phyloP scores from a whole-genome alignment of 768 basidiomycete genomes.

The Leucocoprinus sp. region DNA sequence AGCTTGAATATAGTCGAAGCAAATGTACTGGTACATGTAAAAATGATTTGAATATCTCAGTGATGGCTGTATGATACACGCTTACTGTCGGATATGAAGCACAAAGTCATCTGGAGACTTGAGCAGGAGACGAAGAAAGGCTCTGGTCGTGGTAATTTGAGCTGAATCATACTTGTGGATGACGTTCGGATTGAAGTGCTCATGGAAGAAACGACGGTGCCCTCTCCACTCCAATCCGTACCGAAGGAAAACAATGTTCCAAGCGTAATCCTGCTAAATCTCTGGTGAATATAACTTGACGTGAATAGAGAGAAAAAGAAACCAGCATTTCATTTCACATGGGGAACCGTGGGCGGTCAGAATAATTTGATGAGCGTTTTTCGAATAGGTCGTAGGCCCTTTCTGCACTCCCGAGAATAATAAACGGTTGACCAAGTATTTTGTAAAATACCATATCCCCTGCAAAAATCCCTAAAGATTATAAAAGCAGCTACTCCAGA shows the following conservation, averaged over 20 bases:
- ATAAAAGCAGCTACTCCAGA: too few species aligned
- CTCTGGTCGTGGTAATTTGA: slow-evolving; percentile 6
- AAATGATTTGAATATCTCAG: neutral
- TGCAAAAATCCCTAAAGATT: slow-evolving; percentile 12
- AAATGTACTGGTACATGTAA: slow-evolving; percentile 22
- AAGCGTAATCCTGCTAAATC: slow-evolving; percentile 22
- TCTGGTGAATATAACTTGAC: neutral
- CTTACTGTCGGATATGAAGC: slow-evolving; percentile 38
- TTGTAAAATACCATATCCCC: slow-evolving; percentile 47
- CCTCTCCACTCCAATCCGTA: slow-evolving; percentile 32
- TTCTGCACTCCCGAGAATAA: slow-evolving; percentile 21
- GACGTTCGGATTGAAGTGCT: slow-evolving; percentile 11
- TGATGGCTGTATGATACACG: neutral
- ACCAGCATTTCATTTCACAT: slow-evolving; percentile 45
- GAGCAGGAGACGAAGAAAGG: slow-evolving; percentile 28
- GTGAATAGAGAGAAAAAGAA: neutral
- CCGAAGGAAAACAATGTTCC: slow-evolving; percentile 39
- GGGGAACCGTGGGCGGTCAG: slow-evolving; percentile 35
- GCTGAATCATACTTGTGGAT: slow-evolving; percentile 4
- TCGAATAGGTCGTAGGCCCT: slow-evolving; percentile 45
- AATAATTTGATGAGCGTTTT: slow-evolving; percentile 44
- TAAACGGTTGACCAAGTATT: slow-evolving; percentile 28
- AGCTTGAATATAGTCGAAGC: slow-evolving; percentile 22
- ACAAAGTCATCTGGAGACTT: slow-evolving; percentile 28
- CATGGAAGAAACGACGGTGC: slow-evolving; percentile 29